Evolutionary conservation across 768 basidiomycete genomes (phyloP).

Genomic region (Steccherinum ochraceum): DNA sequence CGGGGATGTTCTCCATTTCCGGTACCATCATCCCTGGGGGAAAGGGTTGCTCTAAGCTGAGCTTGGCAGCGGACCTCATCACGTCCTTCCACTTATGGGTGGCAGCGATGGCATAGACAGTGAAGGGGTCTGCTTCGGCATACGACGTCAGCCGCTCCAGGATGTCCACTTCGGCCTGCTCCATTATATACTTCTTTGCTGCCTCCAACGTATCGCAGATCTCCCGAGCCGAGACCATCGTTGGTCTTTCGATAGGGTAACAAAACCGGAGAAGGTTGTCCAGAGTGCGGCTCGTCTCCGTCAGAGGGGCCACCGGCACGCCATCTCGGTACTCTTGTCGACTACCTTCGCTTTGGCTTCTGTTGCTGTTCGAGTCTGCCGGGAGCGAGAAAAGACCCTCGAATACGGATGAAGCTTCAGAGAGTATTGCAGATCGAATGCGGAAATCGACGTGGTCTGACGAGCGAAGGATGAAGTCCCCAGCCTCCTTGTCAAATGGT

Average conservation of each 20-base stretch:
- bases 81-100: background rate
- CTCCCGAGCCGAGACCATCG: background rate
- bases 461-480: constrained; percentile 14
- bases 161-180: constrained; percentile 10
- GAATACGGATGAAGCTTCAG: constrained; percentile 12
- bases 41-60: background rate
- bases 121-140: background rate
- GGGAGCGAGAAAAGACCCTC: constrained; percentile 13
- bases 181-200: constrained; percentile 23
- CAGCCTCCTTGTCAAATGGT: constrained; percentile 8
- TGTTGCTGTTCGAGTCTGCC: background rate
- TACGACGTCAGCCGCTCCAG: background rate
- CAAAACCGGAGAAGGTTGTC: constrained; percentile 19
- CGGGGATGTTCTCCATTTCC: background rate
- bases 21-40: background rate
- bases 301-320: constrained; percentile 5
- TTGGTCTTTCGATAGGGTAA: constrained; percentile 17
- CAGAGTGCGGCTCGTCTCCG: constrained; percentile 16
- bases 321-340: background rate
- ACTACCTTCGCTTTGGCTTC: constrained; percentile 3
- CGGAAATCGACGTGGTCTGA: constrained; percentile 11
- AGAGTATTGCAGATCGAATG: constrained; percentile 9
- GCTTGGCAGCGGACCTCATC: background rate
- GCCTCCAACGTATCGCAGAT: constrained; percentile 17
- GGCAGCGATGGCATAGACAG: background rate